phyloP scores from a whole-genome alignment of 164 flowering plant genomes.

The Vitis vinifera region DNA sequence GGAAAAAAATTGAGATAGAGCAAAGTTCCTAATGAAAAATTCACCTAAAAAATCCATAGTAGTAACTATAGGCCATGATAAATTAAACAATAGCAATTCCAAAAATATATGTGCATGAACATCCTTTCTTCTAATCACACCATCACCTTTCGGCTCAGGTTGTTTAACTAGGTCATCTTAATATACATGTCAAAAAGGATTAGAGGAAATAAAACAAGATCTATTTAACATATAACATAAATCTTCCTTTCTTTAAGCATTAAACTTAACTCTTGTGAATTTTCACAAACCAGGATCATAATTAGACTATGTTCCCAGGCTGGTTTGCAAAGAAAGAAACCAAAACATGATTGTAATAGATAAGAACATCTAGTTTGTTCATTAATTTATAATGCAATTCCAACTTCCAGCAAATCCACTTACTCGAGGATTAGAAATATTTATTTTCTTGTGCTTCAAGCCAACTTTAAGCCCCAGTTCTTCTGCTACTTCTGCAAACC shows the following conservation, averaged over 20 bases:
- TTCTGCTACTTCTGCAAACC: slow-evolving; percentile 67
- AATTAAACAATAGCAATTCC: too few relatives aligned
- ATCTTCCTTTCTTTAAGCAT: too few relatives aligned
- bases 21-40: too few relatives aligned
- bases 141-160: too few relatives aligned
- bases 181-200: too few relatives aligned
- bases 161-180: too few relatives aligned
- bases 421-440: slow-evolving; percentile 94
- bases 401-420: slow-evolving; percentile 26
- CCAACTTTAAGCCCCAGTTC: slow-evolving; percentile 78
- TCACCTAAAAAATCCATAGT: too few relatives aligned
- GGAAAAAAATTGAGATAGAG: too few relatives aligned
- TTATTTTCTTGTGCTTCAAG: slow-evolving; percentile 95
- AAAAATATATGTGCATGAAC: too few relatives aligned
- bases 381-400: not conserved
- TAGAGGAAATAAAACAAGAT: not conserved
- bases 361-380: not conserved
- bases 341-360: not conserved
- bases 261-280: not conserved
- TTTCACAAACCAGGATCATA: not conserved
- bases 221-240: not conserved
- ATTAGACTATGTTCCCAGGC: not conserved
- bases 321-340: not conserved
- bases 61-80: too few relatives aligned
- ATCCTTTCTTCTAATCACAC: too few relatives aligned